phyloP scores from a whole-genome alignment of 2,329 filamentous ascomycete genomes.

The Madurella fahalii region DNA sequence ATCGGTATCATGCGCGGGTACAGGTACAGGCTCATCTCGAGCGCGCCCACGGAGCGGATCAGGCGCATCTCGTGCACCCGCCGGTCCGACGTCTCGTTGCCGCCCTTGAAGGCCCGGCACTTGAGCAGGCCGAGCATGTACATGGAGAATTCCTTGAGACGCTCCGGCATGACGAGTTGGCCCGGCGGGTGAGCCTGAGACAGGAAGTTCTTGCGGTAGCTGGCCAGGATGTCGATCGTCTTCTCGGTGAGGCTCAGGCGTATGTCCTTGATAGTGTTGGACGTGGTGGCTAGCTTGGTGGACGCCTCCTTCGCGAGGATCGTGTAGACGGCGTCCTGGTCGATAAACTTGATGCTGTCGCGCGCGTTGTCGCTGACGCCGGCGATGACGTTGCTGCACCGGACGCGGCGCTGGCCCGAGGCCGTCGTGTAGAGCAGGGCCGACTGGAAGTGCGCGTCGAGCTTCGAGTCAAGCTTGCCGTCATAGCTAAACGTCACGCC shows the following conservation, averaged over 20 bases:
- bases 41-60: constrained; percentile 80
- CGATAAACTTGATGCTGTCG: constrained; percentile 86
- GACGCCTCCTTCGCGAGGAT: constrained; percentile 92
- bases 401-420: constrained; percentile 79
- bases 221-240: constrained; percentile 85
- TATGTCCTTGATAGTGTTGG: constrained; percentile 75
- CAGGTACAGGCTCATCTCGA: constrained; percentile 84
- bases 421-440: constrained; percentile 93
- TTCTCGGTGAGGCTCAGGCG: constrained; percentile 81
- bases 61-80: constrained; percentile 88
- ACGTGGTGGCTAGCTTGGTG: constrained; percentile 70
- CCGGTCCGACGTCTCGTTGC: constrained; percentile 84
- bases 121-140: constrained; percentile 89
- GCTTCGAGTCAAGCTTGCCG: constrained; percentile 92
- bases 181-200: constrained; percentile 78
- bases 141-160: constrained; percentile 95
- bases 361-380: constrained; percentile 82
- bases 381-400: constrained; percentile 90
- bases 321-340: constrained; percentile 87
- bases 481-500: constrained; percentile 92
- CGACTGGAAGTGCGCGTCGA: constrained; percentile 96
- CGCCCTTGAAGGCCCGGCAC: constrained; percentile 87
- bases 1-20: constrained; percentile 91
- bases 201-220: constrained; percentile 89
- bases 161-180: constrained; percentile 91